Evolutionary conservation across 352 stramenopile genomes (phyloP), one percentile per base, ranked within the genome.

Genomic region (Thraustotheca clavata): DNA sequence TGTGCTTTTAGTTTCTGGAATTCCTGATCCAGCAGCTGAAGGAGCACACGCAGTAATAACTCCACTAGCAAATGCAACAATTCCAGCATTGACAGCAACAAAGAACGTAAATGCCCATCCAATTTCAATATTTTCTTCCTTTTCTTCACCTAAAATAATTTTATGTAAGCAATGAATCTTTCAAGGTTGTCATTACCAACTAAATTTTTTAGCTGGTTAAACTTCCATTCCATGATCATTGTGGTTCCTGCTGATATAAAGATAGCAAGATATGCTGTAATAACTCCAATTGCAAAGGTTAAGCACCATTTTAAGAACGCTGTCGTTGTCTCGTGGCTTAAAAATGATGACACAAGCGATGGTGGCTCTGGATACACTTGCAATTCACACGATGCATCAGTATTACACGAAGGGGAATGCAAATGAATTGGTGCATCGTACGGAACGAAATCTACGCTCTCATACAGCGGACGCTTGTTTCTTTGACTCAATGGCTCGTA

Each of bases 1-100:
- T 60, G 81, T 85, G 14, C 74, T 76, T 62, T 86, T 86, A 38
- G 84, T 72, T 50, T 83, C 75, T 9, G 76, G 76, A 26, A 87
- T 83, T 20, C 77, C 65, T 24, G 65, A 70, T 6, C 65, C 65
- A 9, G 65, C 65, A 11, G 65, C 46, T 8, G 57, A 50, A 20
- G 57, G 57, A 6, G 57, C 57, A 22, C 31, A 52, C 22, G 32
- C 41, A 9, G 35, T 34, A 14, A 43, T 65, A n/a, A 65, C 9
- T 11, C 26, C 12, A 32, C 57, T 55, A 2, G 57, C 38, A 6
- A 48, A 27, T 14, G 27, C 57, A 6, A 54, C 57, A 9, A 26
- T 36, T 20, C 9, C 18, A 2, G 39, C 57, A 22, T 65, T 65
- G 41, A 22, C 40, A 16, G 38, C 36, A 8, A 65, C 26, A 32